Evolutionary conservation across 768 basidiomycete genomes (phyloP), one percentile per base, ranked within the genome.

Genomic region (Megacollybia marginata): DNA sequence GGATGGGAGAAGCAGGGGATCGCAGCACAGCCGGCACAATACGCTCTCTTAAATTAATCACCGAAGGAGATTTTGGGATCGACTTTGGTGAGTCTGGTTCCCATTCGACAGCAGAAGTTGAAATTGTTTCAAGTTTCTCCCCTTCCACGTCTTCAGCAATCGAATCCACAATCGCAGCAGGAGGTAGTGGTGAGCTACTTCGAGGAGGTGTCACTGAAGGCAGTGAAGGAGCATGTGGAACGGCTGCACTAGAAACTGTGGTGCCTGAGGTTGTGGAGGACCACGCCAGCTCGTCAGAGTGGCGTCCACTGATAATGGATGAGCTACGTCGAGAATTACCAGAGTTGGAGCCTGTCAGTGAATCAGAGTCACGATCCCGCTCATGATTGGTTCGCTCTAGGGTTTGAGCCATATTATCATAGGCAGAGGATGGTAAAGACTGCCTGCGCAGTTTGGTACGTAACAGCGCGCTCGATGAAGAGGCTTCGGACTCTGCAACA

Each of bases 61-160:
- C 15, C 38, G 38, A 40, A 7, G 38, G 38, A 40, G 38, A 19
- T 19, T 40, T 19, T 2, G 38, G 38, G 4, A 40, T 2, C 7
- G 38, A 40, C 38, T 40, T 40, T 15, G 15, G 15, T 5, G 38
- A 40, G 4, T 40, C 8, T 15, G 15, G 15, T 5, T 15, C 15
- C 15, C 4, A 40, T 4, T 40, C 4, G 15, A 19, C 19, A 15
- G 38, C 4, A 40, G 38, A 40, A 6, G 38, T 18, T 44, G 44
- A 9, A 16, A 23, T 5, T 5, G 44, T 13, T 44, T 44, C 44
- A 28, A 44, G 15, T 16, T 13, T 33, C 40, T 52, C 51, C 18
- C 36, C 46, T 47, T 52, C 51, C 36, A 47, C 46, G 10, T 52
- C 51, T 34, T 52, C 51, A 18, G 38, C 50, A 31, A 52, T 52